Evolutionary conservation across 2,329 filamentous ascomycete species (phyloP).

Genomic region (Raffaelea ambrosiae): DNA sequence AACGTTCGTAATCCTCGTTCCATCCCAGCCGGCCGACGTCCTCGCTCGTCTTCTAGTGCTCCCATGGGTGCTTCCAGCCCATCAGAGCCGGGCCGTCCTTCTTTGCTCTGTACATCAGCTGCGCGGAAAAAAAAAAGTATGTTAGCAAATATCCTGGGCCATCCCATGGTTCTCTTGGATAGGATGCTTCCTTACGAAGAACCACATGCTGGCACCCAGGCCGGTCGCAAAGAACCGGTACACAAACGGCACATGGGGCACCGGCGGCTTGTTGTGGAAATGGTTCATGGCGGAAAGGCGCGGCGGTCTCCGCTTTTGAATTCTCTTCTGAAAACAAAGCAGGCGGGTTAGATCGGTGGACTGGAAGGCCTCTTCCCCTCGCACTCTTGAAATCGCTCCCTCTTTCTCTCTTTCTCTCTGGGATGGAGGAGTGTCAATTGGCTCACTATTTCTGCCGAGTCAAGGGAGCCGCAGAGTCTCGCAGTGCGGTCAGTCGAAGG

Average conservation of each 20-base stretch:
- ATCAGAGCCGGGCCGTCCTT: conserved; percentile 82
- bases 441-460: no score
- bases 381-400: no score
- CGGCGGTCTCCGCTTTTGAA: neutral
- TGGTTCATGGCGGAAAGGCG: conserved; percentile 8
- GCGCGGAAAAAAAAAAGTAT: conserved; percentile 4
- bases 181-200: conserved; percentile 58
- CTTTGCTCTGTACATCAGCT: conserved; percentile 96
- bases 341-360: no score
- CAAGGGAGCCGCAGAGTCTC: no score
- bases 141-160: conserved; percentile 4
- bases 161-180: neutral
- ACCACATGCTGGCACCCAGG: conserved; percentile 96
- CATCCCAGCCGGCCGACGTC: no score
- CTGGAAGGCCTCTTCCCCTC: no score
- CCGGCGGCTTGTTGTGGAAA: conserved; percentile 15
- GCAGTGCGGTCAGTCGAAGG: neutral
- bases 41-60: conserved; percentile 52
- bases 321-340: no score
- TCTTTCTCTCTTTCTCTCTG: no score
- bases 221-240: conserved; percentile 83
- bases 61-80: conserved; percentile 95
- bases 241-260: conserved; percentile 45
- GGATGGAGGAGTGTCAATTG: no score
- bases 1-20: neutral